A percentile compares a stretch with the other conserved stretches of the same genome.
These are phyloP conservation scores for Clavispora asparagi DNA, from an alignment of 805 yeast genomes.

Conservation along the genomic window DNA sequence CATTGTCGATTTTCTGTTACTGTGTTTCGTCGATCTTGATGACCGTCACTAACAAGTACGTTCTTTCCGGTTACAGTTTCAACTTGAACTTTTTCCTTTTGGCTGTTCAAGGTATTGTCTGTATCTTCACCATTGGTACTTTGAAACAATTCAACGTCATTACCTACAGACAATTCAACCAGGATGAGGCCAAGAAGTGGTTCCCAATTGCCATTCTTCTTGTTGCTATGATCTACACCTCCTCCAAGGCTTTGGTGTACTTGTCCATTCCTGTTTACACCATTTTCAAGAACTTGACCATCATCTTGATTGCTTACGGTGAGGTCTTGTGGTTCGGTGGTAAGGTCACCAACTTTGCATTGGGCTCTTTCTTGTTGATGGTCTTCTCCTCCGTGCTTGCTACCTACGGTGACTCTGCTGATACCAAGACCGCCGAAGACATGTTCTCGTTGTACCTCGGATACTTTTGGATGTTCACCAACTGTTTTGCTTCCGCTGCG, in stretches of 20 bases:
- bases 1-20: constrained; percentile 72
- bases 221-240: constrained; percentile 93
- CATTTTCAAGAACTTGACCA: constrained; percentile 95
- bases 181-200: constrained; percentile 91
- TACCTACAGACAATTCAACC: constrained; percentile 80
- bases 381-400: constrained; percentile 95
- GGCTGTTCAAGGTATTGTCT: constrained; percentile 84
- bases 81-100: constrained; percentile 83
- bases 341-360: constrained; percentile 79
- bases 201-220: constrained; percentile 86
- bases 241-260: constrained; percentile 89
- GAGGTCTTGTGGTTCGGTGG: constrained; percentile 98
- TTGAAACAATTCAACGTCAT: constrained; percentile 72
- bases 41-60: constrained; percentile 97
- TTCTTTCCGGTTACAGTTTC: constrained; percentile 66
- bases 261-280: constrained; percentile 95
- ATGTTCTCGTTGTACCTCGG: constrained; percentile 57
- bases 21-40: constrained; percentile 92
- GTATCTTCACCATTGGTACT: constrained; percentile 66
- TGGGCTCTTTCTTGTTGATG: constrained; percentile 86
- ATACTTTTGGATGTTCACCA: constrained; percentile 94
- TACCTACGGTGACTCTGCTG: constrained; percentile 74
- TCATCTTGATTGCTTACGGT: constrained; percentile 95
- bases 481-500: constrained; percentile 91
- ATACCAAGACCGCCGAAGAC: constrained; percentile 31